Percentiles rank a stretch among this genome's conserved stretches.
These are phyloP conservation scores for Rosa hybrid DNA, from an alignment of 331 rosid species.

Conservation along the genomic window DNA sequence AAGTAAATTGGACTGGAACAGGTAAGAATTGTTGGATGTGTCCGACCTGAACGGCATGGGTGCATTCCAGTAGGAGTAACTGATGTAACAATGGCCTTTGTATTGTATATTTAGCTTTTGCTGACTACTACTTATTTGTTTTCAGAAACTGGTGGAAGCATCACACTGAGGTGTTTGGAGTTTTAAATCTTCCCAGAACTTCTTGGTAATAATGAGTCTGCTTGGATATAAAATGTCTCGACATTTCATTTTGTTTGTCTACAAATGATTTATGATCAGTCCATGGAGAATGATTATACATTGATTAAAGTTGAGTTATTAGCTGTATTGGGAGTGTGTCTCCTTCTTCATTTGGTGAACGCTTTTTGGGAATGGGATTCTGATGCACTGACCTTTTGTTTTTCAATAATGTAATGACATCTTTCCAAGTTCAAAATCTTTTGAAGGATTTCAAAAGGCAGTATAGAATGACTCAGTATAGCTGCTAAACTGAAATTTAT, in stretches of 20 bases:
- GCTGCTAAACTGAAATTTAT: background rate
- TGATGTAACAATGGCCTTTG: background rate
- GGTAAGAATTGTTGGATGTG: background rate
- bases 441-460: background rate
- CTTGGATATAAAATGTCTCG: slow-evolving; percentile 35
- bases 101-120: slow-evolving; percentile 10
- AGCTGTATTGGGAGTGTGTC: slow-evolving; percentile 25
- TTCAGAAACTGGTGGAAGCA: slow-evolving; percentile 68
- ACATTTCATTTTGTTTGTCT: slow-evolving; percentile 33
- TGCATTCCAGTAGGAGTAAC: background rate
- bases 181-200: slow-evolving; percentile 19
- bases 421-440: background rate
- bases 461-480: background rate
- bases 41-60: background rate
- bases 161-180: slow-evolving; percentile 44
- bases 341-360: slow-evolving; percentile 21
- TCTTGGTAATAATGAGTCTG: slow-evolving; percentile 49
- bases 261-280: slow-evolving; percentile 36
- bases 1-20: too few species aligned
- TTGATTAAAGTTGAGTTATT: slow-evolving; percentile 31
- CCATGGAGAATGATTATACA: slow-evolving; percentile 26
- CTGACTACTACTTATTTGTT: slow-evolving; percentile 29
- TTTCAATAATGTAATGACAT: slow-evolving; percentile 18
- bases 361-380: slow-evolving; percentile 5
- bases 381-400: background rate